Evolutionary conservation across 495 filamentous ascomycete genomes (phyloP).

Genomic region (Hyaloscypha hepaticicola): DNA sequence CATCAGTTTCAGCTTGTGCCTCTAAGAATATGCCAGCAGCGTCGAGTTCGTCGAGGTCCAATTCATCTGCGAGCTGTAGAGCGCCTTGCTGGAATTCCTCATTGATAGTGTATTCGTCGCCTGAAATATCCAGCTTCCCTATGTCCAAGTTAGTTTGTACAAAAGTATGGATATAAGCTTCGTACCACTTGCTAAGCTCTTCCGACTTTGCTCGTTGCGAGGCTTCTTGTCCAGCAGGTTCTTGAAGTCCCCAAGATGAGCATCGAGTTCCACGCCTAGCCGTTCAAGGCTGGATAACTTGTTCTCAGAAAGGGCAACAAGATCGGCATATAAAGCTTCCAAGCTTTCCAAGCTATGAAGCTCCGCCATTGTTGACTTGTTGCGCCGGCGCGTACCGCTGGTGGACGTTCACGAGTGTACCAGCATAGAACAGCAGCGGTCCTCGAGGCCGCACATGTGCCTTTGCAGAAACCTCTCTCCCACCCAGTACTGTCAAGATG

Average conservation of each 20-base stretch:
- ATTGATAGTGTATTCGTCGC: slow-evolving; percentile 78
- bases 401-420: slow-evolving; percentile 30
- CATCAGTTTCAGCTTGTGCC: slow-evolving; percentile 60
- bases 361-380: slow-evolving; percentile 58
- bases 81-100: slow-evolving; percentile 78
- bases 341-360: slow-evolving; percentile 63
- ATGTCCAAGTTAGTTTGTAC: slow-evolving; percentile 18
- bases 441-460: slow-evolving; percentile 13
- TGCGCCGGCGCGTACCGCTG: slow-evolving; percentile 21
- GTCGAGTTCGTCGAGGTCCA: slow-evolving; percentile 86
- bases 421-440: slow-evolving; percentile 20
- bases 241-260: slow-evolving; percentile 68
- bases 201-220: slow-evolving; percentile 65
- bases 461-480: neutral
- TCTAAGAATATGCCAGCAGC: slow-evolving; percentile 71
- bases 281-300: slow-evolving; percentile 61
- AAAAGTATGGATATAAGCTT: neutral
- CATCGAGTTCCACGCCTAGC: slow-evolving; percentile 65
- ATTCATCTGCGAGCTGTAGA: slow-evolving; percentile 76
- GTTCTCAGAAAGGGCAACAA: slow-evolving; percentile 63
- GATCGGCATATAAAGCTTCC: slow-evolving; percentile 74
- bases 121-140: slow-evolving; percentile 72
- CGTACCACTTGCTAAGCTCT: slow-evolving; percentile 35
- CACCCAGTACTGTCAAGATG: neutral
- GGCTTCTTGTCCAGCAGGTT: slow-evolving; percentile 72